Base-by-base conservation (phyloP, 164 flowering plant genomes). In the Vitis cinerea region DNA sequence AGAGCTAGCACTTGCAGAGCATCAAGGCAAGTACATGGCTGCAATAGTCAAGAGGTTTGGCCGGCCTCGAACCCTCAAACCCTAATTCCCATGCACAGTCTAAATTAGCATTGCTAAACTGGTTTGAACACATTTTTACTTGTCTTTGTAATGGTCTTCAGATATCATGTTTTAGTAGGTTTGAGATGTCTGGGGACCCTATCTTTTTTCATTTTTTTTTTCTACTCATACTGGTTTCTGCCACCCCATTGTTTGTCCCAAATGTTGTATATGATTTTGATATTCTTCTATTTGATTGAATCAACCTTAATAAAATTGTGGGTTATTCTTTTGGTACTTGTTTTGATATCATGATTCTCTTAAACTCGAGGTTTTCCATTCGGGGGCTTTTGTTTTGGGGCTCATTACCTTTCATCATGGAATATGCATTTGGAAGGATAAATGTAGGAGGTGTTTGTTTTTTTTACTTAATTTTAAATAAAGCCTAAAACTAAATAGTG, bases 21-120 rank as follows among this genome's bases (percentile, higher is more conserved):
- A 89, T 71, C 94, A 89, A 69, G 94, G 94, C 17, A 86, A 83
- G 64, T 83, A 87, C 82, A 87, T 89, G 88, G 94, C 92, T 50
- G 69, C 78, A 3, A 63, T 85, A 2, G 85, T 86, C 62, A 85
- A 88, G 79, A 82, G 80, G 80, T 75, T 83, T 66, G 72, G 72
- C 9, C 77, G 29, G 49, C 62, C 75, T 19, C 29, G 44, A 57
- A 62, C 53, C 50, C 64, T 48, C 2, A 0, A 37, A 37, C 4
- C 44, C 7, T 37, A 37, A 37, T 37, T 3, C 16, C 13, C 49
- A 9, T 50, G 64, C 8, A 63, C 37, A 48, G 14, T 65, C 53
- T 16, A 44, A 63, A 62, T 17, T 67, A 54, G 62, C 37, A 17
- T 48, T 49, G 13, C 19, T 48, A 49, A 55, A 69, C 15, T 50